Percentiles rank a stretch among this genome's conserved stretches.
phyloP scores from a whole-genome alignment of 169 alveolate species.

The Cryptosporidium canis region DNA sequence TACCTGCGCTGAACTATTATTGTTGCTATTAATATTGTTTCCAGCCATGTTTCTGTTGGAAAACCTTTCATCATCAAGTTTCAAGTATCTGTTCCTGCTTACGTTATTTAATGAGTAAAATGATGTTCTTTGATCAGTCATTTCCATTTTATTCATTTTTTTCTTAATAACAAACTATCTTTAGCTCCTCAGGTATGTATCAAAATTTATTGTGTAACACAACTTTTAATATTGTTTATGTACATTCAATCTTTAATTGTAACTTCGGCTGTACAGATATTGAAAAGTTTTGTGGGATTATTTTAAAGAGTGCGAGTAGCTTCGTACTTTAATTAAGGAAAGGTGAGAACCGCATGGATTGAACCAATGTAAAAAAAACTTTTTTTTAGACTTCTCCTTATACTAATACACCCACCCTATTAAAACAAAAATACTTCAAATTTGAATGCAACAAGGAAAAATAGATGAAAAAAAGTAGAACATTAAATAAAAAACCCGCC shows the following conservation, averaged over 20 bases:
- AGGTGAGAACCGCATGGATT: not conserved
- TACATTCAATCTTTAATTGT: too few relatives aligned
- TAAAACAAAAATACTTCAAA: not conserved
- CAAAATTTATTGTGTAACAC: too few relatives aligned
- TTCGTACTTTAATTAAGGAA: not conserved
- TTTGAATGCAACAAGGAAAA: not conserved
- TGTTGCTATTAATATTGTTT: not conserved
- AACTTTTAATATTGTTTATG: too few relatives aligned
- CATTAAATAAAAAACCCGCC: conserved; percentile 1
- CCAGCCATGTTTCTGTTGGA: not conserved
- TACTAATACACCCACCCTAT: not conserved
- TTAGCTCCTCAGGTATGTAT: not conserved
- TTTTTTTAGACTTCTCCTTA: not conserved
- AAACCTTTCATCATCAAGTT: conserved; percentile 42
- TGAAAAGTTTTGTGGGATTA: not conserved
- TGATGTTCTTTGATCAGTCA: conserved; percentile 49
- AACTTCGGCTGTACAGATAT: too few relatives aligned
- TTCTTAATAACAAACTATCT: not conserved
- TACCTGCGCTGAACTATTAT: not conserved
- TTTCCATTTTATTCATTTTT: conserved; percentile 40
- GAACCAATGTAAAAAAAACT: not conserved
- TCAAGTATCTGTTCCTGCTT: conserved; percentile 38
- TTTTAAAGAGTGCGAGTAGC: not conserved
- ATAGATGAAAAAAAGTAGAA: not conserved
- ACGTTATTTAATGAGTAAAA: conserved; percentile 31